A percentile compares a stretch with the other conserved stretches of the same genome.
Evolutionary conservation across 352 stramenopile species (phyloP).

Genomic region (Pythium sukuiense): DNA sequence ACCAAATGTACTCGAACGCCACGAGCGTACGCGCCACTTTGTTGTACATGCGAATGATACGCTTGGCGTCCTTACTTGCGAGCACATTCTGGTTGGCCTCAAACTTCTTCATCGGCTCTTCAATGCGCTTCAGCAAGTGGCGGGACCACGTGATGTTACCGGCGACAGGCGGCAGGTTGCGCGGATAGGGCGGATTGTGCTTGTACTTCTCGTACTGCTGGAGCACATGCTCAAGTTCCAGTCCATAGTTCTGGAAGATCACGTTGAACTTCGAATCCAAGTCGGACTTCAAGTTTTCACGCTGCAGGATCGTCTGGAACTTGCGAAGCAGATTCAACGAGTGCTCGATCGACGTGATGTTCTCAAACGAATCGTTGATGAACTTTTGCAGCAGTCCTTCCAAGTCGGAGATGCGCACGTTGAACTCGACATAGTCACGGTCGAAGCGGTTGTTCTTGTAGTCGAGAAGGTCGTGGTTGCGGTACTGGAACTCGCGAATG

Average conservation of each 20-base stretch:
- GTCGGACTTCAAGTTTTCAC: constrained; percentile 97
- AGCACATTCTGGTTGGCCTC: constrained; percentile 98
- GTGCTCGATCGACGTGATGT: constrained; percentile 98
- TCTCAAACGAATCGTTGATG: constrained; percentile 99
- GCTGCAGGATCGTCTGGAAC: constrained; percentile 97
- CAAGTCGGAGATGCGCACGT: constrained; percentile 95
- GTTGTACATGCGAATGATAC: constrained; percentile 99
- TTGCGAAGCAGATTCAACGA: constrained; percentile 96
- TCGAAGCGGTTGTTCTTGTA: constrained; percentile 99
- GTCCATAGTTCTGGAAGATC: constrained; percentile 99
- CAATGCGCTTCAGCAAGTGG: constrained; percentile 97
- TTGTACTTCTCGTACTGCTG: constrained; percentile 99
- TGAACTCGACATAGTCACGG: constrained; percentile 96
- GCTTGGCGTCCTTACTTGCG: constrained; percentile 95
- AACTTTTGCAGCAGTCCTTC: constrained; percentile 97
- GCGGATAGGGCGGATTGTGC: constrained; percentile 95
- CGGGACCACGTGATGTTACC: constrained; percentile 98
- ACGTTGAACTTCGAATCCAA: constrained; percentile 99
- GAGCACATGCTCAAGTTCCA: constrained; percentile 97
- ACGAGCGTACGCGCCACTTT: constrained; percentile 98
- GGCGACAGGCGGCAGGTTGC: constrained; percentile 96
- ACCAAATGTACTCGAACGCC: constrained; percentile 99
- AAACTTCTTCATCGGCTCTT: constrained; percentile 99
- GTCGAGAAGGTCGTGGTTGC: constrained; percentile 96
- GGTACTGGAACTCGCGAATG: constrained; percentile 97